phyloP scores from a whole-genome alignment of 179 eudicot species.

The Heliamphora pulchella region DNA sequence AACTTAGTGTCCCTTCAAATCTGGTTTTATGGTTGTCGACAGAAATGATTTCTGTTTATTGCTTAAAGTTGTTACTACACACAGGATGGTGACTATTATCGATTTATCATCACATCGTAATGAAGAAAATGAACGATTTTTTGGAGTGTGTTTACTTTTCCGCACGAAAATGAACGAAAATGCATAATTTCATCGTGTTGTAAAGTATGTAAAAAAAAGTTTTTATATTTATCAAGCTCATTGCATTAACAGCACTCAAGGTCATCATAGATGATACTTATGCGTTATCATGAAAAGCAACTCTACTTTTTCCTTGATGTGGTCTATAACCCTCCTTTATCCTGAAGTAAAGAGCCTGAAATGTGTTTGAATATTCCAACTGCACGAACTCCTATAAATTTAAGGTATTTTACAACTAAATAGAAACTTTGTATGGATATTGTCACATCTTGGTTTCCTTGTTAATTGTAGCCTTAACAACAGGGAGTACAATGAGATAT shows the following conservation, averaged over 20 bases:
- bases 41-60: neutral
- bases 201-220: neutral
- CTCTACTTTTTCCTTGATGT: neutral
- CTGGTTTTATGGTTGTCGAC: neutral
- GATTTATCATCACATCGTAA: neutral
- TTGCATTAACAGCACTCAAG: neutral
- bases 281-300: neutral
- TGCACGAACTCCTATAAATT: neutral
- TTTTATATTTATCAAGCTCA: neutral
- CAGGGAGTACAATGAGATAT: neutral
- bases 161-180: no score
- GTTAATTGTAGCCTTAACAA: neutral
- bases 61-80: neutral
- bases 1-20: neutral
- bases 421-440: neutral
- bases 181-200: no score
- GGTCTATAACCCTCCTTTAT: neutral
- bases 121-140: neutral
- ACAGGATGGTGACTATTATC: neutral
- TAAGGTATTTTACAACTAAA: neutral
- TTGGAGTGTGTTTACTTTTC: no score
- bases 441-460: neutral
- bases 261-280: no score
- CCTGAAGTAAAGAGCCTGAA: neutral
- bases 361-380: neutral